phyloP scores from a whole-genome alignment of 805 yeast species.

The Wickerhamiella australiensis region DNA sequence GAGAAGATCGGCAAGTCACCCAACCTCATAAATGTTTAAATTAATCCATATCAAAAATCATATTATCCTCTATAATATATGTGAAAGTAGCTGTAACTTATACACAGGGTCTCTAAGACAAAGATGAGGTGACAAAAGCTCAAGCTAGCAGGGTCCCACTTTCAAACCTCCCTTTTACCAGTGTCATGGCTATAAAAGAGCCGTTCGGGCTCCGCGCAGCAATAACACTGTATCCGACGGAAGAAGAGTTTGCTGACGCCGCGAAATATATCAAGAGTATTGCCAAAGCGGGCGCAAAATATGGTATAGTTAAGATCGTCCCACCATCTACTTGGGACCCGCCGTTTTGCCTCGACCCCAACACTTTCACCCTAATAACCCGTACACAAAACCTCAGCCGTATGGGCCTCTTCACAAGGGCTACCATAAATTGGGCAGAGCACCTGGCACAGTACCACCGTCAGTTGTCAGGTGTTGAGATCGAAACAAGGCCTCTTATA shows the following conservation, averaged over 20 bases:
- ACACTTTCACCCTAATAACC: conserved; percentile 14
- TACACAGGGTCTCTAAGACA: too few relatives aligned
- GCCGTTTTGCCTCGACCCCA: conserved; percentile 26
- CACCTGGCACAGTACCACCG: conserved; percentile 27
- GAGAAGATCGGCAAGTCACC: not conserved
- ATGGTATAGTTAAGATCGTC: conserved; percentile 65
- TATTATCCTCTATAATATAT: too few relatives aligned
- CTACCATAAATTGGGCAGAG: conserved; percentile 21
- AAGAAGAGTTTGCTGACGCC: conserved; percentile 51
- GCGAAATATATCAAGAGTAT: conserved; percentile 47
- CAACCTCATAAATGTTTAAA: too few relatives aligned
- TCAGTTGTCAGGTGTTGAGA: conserved; percentile 17
- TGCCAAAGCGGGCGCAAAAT: conserved; percentile 39
- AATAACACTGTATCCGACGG: conserved; percentile 47
- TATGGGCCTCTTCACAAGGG: not conserved
- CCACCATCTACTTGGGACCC: conserved; percentile 46
- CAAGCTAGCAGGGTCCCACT: not conserved
- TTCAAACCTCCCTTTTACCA: not conserved
- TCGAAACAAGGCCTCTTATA: not conserved
- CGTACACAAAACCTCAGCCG: not conserved
- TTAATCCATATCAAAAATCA: not conserved
- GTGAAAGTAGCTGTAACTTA: too few relatives aligned
- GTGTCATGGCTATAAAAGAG: not conserved
- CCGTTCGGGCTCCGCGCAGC: conserved; percentile 27
- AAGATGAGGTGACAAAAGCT: too few relatives aligned